A percentile compares a stretch with the other conserved stretches of the same genome.
Conservation (phyloP, 148 eudicot species). For the Limonium bicolor region DNA sequence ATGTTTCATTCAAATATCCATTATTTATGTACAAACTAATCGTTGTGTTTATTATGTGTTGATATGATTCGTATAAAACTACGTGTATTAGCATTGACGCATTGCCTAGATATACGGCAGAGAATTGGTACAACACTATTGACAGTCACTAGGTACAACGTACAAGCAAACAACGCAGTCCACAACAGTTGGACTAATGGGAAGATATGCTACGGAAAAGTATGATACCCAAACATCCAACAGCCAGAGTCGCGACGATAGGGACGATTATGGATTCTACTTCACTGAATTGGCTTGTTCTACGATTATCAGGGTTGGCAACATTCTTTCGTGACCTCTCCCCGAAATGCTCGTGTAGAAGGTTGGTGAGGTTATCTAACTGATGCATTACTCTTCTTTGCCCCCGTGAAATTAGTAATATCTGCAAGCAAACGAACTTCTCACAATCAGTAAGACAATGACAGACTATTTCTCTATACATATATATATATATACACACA, state of each 20-base stretch:
- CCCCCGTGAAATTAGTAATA: conserved; percentile 43
- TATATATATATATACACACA: not conserved
- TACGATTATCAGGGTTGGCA: too few species aligned
- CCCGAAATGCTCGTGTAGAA: conserved; percentile 38
- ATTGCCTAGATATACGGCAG: too few species aligned
- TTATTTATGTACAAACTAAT: too few species aligned
- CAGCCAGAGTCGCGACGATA: conserved; percentile 34
- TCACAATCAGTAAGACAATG: not conserved
- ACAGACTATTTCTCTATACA: not conserved
- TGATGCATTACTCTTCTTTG: conserved; percentile 78
- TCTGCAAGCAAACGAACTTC: conserved; percentile 19
- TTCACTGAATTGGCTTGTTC: conserved; percentile 14
- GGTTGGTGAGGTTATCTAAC: conserved; percentile 51
- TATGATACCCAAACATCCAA: conserved; percentile 49
- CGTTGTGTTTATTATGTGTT: too few species aligned
- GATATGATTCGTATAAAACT: too few species aligned
- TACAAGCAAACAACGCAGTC: too few species aligned
- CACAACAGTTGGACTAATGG: too few species aligned
- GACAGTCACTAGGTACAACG: too few species aligned
- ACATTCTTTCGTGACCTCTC: conserved; percentile 34
- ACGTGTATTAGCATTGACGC: too few species aligned
- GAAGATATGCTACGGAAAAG: conserved; percentile 28
- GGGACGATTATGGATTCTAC: conserved; percentile 31
- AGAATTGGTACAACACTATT: too few species aligned
- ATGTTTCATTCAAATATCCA: too few species aligned